phyloP scores from a whole-genome alignment of 768 basidiomycete genomes.

The Ephemerocybe angulata region DNA sequence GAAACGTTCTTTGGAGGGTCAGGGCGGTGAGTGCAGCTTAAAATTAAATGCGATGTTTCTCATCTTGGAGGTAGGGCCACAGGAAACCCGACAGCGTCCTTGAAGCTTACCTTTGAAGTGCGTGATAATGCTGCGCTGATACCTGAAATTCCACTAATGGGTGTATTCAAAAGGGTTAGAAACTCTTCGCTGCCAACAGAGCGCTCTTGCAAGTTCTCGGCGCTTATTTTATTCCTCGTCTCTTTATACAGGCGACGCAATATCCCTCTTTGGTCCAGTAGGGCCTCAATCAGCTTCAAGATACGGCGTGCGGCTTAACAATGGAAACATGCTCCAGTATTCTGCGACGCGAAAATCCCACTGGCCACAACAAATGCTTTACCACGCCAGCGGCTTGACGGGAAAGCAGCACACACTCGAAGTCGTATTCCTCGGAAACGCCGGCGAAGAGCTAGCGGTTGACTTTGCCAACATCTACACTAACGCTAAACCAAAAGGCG shows the following conservation, averaged over 20 bases:
- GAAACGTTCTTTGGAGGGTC: not conserved
- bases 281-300: not conserved
- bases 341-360: not conserved
- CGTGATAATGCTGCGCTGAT: not conserved
- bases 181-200: too few relatives aligned
- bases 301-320: conserved; percentile 3
- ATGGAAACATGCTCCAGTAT: not conserved
- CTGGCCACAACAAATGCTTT: conserved; percentile 3
- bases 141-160: too few relatives aligned
- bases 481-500: not conserved
- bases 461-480: conserved; percentile 7
- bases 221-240: too few relatives aligned
- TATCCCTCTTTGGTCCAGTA: conserved; percentile 4
- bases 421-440: not conserved
- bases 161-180: too few relatives aligned
- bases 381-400: not conserved
- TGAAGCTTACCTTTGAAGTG: not conserved
- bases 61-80: too few relatives aligned
- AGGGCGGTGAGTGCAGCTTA: not conserved
- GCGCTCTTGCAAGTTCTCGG: too few relatives aligned
- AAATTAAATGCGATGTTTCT: not conserved
- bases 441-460: not conserved
- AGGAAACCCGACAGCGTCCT: not conserved
- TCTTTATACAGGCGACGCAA: conserved; percentile 6
- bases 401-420: not conserved